phyloP scores from a whole-genome alignment of 2,329 filamentous ascomycete species.

The Pseudopithomyces chartarum region DNA sequence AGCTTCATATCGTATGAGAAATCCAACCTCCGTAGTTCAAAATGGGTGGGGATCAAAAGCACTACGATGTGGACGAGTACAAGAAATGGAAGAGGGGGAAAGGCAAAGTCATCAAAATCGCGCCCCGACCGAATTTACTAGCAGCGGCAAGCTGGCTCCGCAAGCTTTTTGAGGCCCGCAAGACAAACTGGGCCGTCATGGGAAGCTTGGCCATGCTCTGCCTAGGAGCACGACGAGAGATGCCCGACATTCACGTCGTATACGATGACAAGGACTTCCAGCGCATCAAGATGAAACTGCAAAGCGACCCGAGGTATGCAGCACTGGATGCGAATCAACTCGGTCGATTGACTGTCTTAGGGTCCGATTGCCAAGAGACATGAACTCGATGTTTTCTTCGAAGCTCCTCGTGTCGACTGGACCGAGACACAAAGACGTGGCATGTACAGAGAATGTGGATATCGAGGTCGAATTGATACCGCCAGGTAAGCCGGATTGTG shows the following conservation, averaged over 20 bases:
- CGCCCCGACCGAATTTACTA: constrained; percentile 32
- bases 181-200: constrained; percentile 36
- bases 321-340: background rate
- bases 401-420: constrained; percentile 40
- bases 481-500: constrained; percentile 22
- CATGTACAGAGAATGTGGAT: constrained; percentile 30
- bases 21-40: background rate
- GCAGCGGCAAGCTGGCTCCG: constrained; percentile 34
- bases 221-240: constrained; percentile 35
- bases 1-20: background rate
- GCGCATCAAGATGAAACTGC: constrained; percentile 33
- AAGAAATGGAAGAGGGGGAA: constrained; percentile 26
- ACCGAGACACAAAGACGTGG: constrained; percentile 33
- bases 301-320: constrained; percentile 32
- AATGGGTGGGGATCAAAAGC: constrained; percentile 26
- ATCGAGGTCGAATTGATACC: constrained; percentile 40
- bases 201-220: constrained; percentile 40
- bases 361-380: constrained; percentile 30
- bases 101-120: constrained; percentile 19
- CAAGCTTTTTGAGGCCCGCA: constrained; percentile 37
- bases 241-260: constrained; percentile 39
- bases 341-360: constrained; percentile 24
- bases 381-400: constrained; percentile 36
- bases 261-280: constrained; percentile 39
- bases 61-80: constrained; percentile 32